phyloP scores from a whole-genome alignment of 805 yeast species.

The Zygosaccharomyces pseudorouxii region DNA sequence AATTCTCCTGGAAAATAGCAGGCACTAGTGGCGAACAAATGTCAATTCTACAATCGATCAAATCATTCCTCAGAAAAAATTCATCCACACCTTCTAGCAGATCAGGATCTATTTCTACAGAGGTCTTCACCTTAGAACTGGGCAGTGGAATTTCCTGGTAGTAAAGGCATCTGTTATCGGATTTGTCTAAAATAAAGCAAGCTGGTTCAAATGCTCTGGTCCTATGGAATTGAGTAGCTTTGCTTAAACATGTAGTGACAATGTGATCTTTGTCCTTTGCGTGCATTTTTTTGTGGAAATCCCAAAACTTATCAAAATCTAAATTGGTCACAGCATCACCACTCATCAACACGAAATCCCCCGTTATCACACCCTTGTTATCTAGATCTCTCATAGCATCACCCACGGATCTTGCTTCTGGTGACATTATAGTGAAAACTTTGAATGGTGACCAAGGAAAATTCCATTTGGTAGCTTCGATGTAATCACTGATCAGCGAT shows the following conservation, averaged over 20 bases:
- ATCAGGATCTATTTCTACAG: constrained; percentile 76
- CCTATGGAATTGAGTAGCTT: constrained; percentile 79
- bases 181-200: constrained; percentile 72
- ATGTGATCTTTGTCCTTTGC: constrained; percentile 82
- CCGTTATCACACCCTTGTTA: constrained; percentile 79
- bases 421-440: constrained; percentile 71
- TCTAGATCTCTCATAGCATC: constrained; percentile 97
- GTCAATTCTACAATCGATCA: constrained; percentile 94
- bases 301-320: constrained; percentile 68
- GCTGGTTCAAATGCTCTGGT: constrained; percentile 85
- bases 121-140: constrained; percentile 42
- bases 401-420: constrained; percentile 89
- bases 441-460: constrained; percentile 71
- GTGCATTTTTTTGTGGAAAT: constrained; percentile 67
- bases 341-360: constrained; percentile 83
- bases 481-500: constrained; percentile 77
- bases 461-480: constrained; percentile 69
- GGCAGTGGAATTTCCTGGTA: constrained; percentile 71
- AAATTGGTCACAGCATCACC: constrained; percentile 96
- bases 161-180: constrained; percentile 70
- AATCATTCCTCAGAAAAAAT: constrained; percentile 79
- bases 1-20: constrained; percentile 91
- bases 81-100: constrained; percentile 69
- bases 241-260: constrained; percentile 87
- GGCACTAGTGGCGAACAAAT: constrained; percentile 94